Evolutionary conservation across 805 yeast species (phyloP).

Genomic region (Saccharomyces kudriavzevii): DNA sequence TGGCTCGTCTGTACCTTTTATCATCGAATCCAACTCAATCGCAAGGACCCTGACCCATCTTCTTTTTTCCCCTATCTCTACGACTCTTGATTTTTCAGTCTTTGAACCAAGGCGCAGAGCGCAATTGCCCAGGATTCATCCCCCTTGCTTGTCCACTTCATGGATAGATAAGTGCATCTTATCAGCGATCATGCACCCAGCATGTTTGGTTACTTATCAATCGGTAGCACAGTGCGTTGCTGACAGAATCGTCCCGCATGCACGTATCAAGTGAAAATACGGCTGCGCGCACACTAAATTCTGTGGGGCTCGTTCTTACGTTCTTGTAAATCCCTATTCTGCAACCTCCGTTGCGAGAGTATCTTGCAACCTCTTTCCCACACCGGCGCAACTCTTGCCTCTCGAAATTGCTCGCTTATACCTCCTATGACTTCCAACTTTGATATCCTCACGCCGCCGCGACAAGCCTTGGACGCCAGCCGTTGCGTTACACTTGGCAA

Average conservation of each 20-base stretch:
- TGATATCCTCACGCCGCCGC: neutral
- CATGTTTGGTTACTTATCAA: neutral
- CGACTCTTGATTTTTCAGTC: neutral
- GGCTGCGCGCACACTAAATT: neutral
- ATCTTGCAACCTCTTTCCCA: neutral
- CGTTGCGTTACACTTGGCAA: neutral
- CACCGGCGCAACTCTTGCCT: neutral
- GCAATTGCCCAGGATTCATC: neutral
- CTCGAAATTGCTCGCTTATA: neutral
- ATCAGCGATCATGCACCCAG: neutral
- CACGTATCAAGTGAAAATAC: neutral
- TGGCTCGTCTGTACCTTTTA: neutral
- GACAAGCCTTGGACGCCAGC: neutral
- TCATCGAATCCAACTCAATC: neutral
- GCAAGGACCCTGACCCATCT: neutral
- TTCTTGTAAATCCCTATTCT: neutral
- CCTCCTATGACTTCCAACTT: neutral
- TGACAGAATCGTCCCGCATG: neutral
- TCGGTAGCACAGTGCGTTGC: neutral
- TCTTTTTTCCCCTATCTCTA: neutral
- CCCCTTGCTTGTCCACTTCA: neutral
- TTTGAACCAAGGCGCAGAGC: neutral
- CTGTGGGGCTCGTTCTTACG: neutral
- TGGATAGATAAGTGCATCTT: neutral
- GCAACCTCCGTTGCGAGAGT: neutral